Evolutionary conservation across 1,139 yeast species (phyloP), one percentile per base, ranked within the genome.

Genomic region (Blastobotrys elegans): DNA sequence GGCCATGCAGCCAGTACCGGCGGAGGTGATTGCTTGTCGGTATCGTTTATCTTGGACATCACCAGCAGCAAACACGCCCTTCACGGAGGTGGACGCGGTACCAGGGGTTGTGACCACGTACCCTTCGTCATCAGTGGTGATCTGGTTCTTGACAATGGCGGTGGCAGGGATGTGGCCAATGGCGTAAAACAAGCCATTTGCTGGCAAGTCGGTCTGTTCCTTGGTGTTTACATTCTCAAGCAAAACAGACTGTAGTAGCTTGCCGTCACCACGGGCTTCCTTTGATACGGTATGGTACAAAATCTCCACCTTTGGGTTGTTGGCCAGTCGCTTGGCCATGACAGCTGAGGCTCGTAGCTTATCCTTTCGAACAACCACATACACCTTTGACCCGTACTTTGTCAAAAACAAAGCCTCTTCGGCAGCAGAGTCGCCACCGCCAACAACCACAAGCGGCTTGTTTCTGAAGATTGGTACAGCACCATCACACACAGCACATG

Each of bases 1-100:
- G 60, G 99, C 99, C 97, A 90, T 92, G 77, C 98, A 92, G 55
- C 99, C 99, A 56, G 96, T 79, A 65, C 98, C 99, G 29, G 98
- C 98, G 65, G 97, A 89, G 44, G 99, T 92, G 66, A 92, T 88
- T 51, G 99, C 99, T 74, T 92, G 99, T 82, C 98, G 86, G 71
- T 90, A 92, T 66, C 79, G 80, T 71, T 88, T 84, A 69, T 92
- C 99, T 71, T 92, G 98, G 46, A 92, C 98, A 68, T 92, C 99
- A 72, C 99, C 98, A 53, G 98, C 98, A 53, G 99, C 99, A 61
- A 84, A 92, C 54, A 92, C 86, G 67, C 97, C 97, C 63, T 79
- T 80, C 54, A 90, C 78, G n/a, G 94, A 82, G 44, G 98, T 94
- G 60, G 74, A 70, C 27, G 97, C 74, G 17, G 95, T 74, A 53